Percentiles rank a stretch among this genome's conserved stretches.
Evolutionary conservation across 2,329 filamentous ascomycete species (phyloP).

Genomic region (Dendryphion nanum): DNA sequence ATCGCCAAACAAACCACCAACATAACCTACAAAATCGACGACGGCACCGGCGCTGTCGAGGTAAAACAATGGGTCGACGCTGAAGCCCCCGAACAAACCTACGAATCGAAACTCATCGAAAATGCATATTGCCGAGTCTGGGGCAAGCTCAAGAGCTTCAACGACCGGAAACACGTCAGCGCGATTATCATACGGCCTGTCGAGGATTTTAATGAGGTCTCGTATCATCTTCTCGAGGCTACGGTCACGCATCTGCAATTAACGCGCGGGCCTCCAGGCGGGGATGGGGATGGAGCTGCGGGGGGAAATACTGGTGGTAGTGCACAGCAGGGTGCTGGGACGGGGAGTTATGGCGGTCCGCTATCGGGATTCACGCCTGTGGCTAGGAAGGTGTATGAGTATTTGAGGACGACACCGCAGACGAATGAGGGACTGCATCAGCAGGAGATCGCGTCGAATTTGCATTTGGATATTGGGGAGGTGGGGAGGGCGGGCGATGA

Average conservation of each 20-base stretch:
- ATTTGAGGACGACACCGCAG: conserved; percentile 65
- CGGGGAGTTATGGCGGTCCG: conserved; percentile 34
- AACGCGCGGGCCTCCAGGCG: conserved; percentile 63
- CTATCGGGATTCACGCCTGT: conserved; percentile 45
- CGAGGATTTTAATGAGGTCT: conserved; percentile 85
- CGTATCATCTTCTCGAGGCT: conserved; percentile 87
- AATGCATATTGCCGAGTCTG: conserved; percentile 83
- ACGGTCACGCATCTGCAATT: conserved; percentile 85
- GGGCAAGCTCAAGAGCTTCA: conserved; percentile 80
- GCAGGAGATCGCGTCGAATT: conserved; percentile 67
- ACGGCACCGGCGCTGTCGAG: conserved; percentile 90
- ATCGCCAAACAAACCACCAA: conserved; percentile 86
- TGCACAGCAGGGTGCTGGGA: conserved; percentile 16
- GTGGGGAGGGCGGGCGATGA: conserved; percentile 80
- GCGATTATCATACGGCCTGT: conserved; percentile 80
- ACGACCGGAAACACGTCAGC: conserved; percentile 77
- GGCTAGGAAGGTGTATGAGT: conserved; percentile 70
- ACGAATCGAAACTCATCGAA: conserved; percentile 60
- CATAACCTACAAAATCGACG: conserved; percentile 88
- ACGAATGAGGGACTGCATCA: conserved; percentile 82
- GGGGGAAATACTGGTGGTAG: conserved; percentile 36
- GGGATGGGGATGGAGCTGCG: conserved; percentile 37
- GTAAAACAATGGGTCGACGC: conserved; percentile 81
- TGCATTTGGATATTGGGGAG: conserved; percentile 66
- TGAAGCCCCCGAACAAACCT: conserved; percentile 43